Evolutionary conservation across 768 basidiomycete species (phyloP).

Genomic region (Lyophyllum semitale): DNA sequence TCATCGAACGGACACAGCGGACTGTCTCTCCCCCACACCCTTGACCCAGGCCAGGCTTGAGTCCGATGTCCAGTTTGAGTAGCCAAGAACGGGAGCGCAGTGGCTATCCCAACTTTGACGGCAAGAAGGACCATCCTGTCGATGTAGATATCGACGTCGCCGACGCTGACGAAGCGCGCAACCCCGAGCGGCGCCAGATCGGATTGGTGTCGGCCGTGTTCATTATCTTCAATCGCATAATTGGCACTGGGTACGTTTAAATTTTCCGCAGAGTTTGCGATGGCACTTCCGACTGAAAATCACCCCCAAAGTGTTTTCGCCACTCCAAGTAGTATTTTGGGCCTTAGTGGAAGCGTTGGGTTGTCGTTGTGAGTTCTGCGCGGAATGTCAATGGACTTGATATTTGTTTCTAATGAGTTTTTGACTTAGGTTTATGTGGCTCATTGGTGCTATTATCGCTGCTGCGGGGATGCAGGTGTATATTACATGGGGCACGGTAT

Average conservation of each 20-base stretch:
- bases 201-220: constrained; percentile 33
- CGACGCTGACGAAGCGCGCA: not conserved
- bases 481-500: constrained; percentile 35
- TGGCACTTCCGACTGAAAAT: too few species aligned
- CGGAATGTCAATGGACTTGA: too few species aligned
- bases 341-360: constrained; percentile 34
- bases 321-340: constrained; percentile 33
- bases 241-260: constrained; percentile 38
- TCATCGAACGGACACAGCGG: not conserved
- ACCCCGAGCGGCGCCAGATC: constrained; percentile 20
- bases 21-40: not conserved
- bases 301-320: constrained; percentile 34
- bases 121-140: not conserved
- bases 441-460: constrained; percentile 35
- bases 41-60: not conserved
- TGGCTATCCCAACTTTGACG: not conserved
- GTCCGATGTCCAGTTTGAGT: constrained; percentile 1
- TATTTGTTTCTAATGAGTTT: not conserved
- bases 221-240: constrained; percentile 39
- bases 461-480: constrained; percentile 38
- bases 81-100: not conserved
- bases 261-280: too few species aligned
- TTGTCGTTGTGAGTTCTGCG: constrained; percentile 25
- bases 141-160: not conserved
- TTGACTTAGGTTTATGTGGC: constrained; percentile 32